A percentile compares a stretch with the other conserved stretches of the same genome.
These are phyloP conservation scores for Stellera chamaejasme DNA, from an alignment of 345 rosid genomes.

Conservation along the genomic window DNA sequence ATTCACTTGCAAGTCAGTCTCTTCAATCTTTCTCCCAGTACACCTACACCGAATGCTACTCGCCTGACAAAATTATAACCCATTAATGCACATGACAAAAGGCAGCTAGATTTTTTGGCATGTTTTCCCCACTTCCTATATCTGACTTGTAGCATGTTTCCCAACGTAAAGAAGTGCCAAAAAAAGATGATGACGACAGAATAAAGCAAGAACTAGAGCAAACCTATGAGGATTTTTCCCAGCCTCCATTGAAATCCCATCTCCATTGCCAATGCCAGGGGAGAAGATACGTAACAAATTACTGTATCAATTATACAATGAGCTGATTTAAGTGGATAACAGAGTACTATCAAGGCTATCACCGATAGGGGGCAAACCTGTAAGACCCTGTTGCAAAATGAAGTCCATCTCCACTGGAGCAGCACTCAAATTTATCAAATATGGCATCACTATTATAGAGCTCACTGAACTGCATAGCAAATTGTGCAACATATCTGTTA, in stretches of 20 bases:
- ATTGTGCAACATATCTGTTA: background rate
- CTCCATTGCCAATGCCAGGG: constrained; percentile 31
- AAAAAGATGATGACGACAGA: background rate
- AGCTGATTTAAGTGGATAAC: background rate
- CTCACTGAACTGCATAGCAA: constrained; percentile 46
- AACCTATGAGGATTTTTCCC: constrained; percentile 44
- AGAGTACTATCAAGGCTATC: constrained; percentile 1
- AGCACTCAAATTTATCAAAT: constrained; percentile 70
- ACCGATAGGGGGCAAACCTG: constrained; percentile 29
- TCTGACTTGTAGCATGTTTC: no score
- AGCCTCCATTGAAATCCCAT: constrained; percentile 41
- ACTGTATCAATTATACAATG: constrained; percentile 21
- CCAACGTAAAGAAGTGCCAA: no score
- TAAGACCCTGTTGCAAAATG: constrained; percentile 66
- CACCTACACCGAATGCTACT: no score
- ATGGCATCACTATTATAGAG: constrained; percentile 51
- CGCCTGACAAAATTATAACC: no score
- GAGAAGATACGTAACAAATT: constrained; percentile 52
- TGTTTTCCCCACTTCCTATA: no score
- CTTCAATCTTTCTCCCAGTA: no score
- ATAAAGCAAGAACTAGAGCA: constrained; percentile 1
- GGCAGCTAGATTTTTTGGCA: no score
- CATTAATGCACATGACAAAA: no score
- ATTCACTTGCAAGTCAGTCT: no score
- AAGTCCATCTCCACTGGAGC: constrained; percentile 49